These are phyloP conservation scores for Aphanomyces invadans DNA, from an alignment of 352 stramenopile genomes.

Conservation along the genomic window DNA sequence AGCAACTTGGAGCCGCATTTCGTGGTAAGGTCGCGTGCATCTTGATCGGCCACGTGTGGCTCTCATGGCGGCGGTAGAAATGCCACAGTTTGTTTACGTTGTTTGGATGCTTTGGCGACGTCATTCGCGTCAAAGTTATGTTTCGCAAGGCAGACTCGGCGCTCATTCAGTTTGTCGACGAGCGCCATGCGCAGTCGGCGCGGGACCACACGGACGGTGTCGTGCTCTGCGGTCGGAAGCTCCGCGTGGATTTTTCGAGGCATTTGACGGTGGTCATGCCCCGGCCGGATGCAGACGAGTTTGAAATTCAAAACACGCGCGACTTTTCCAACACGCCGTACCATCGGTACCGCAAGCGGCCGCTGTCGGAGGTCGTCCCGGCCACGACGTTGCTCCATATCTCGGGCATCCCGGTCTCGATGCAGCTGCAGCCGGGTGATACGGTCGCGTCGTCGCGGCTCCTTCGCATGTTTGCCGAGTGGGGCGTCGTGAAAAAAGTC, in stretches of 20 bases:
- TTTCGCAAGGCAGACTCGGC: slow-evolving; percentile 77
- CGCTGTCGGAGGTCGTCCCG: slow-evolving; percentile 50
- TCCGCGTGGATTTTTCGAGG: slow-evolving; percentile 78
- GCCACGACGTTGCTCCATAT: slow-evolving; percentile 59
- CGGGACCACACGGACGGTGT: slow-evolving; percentile 71
- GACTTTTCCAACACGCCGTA: slow-evolving; percentile 68
- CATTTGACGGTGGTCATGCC: slow-evolving; percentile 76
- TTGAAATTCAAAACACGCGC: slow-evolving; percentile 75
- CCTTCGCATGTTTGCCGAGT: slow-evolving; percentile 55
- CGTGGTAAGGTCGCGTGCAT: slow-evolving; percentile 45
- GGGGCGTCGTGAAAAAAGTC: slow-evolving; percentile 67
- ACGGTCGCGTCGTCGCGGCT: slow-evolving; percentile 25
- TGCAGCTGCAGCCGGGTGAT: slow-evolving; percentile 33
- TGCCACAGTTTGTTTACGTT: slow-evolving; percentile 67
- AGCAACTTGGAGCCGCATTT: slow-evolving; percentile 68
- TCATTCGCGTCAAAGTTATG: slow-evolving; percentile 81
- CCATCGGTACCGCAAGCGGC: slow-evolving; percentile 68
- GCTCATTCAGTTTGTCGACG: slow-evolving; percentile 70
- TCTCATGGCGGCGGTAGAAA: slow-evolving; percentile 35
- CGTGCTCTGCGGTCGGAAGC: slow-evolving; percentile 66
- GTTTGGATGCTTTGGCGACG: slow-evolving; percentile 78
- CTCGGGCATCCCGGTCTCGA: slow-evolving; percentile 56
- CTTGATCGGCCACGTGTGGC: not conserved
- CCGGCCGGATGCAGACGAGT: slow-evolving; percentile 62
- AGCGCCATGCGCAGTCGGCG: slow-evolving; percentile 63